Evolutionary conservation across 768 basidiomycete genomes (phyloP), one percentile per base, ranked within the genome.

Genomic region (Polyporus arcularius): DNA sequence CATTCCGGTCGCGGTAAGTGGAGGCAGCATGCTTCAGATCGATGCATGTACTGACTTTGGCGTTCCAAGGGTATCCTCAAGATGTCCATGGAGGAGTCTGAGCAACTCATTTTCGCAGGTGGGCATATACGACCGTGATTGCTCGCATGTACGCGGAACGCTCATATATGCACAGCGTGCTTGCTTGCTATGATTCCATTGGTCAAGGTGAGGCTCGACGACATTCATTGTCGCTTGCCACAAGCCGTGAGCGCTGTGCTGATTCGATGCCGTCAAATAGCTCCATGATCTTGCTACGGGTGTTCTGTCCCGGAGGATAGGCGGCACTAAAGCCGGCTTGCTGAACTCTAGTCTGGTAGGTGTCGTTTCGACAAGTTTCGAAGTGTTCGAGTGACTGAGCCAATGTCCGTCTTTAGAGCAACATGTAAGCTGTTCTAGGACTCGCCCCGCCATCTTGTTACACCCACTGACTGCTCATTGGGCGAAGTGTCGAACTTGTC

Each of bases 331-430:
- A 67, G 85, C 91, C 0, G 93, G 90, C 0, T 77, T 96, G 18
- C 75, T 94, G 35, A 94, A 94, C 65, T 91, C 90, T 43, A 90
- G 85, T 71, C 77, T 92, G 85, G 89, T 90, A 70, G 52, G 82
- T 68, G 14, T 12, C 4, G 43, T 45, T 9, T n/a, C 8, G 2
- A 3, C 8, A 8, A 15, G 9, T 8, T 16, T 21, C 2, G 43
- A 45, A 49, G 55, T 40, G 51, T 30, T 79, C 65, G 79, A 82
- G 79, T 82, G 66, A 71, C 21, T 26, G 21, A 26, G 21, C 21
- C 21, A 78, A 70, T 45, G 31, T 39, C 32, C 52, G 26, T 64
- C 38, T 21, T 51, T 40, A 90, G 89, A 86, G 84, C 56, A 91
- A 91, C 65, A 78, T 82, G 86, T 89, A 70, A 70, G 86, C 78